A percentile compares a stretch with the other conserved stretches of the same genome.
Conservation (phyloP, 1,139 yeast genomes). For the Kodamaea alishanica region DNA sequence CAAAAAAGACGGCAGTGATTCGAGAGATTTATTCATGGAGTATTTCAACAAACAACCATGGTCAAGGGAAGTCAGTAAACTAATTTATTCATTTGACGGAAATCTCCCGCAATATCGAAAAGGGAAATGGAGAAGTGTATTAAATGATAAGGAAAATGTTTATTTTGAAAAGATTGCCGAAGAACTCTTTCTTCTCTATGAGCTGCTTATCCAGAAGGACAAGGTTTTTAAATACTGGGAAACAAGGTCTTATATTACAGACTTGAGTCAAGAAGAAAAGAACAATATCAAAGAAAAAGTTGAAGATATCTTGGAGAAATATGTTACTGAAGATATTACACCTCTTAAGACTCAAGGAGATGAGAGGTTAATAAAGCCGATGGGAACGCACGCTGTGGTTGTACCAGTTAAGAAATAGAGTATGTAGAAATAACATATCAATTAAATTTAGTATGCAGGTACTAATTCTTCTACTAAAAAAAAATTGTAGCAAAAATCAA, state of each 20-base stretch:
- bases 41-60: conserved; percentile 21
- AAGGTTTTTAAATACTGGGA: conserved; percentile 52
- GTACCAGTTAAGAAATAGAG: conserved; percentile 7
- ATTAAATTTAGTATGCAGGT: background rate
- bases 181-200: conserved; percentile 32
- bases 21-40: conserved; percentile 10
- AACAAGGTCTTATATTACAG: conserved; percentile 57
- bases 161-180: conserved; percentile 26
- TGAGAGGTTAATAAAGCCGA: conserved; percentile 12
- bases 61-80: conserved; percentile 25
- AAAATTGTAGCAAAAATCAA: conserved; percentile 1
- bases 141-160: conserved; percentile 24
- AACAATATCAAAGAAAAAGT: conserved; percentile 26
- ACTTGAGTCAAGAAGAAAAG: conserved; percentile 37
- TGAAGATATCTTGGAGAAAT: conserved; percentile 19
- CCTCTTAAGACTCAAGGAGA: conserved; percentile 5
- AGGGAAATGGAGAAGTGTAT: conserved; percentile 45
- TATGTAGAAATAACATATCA: background rate
- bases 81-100: conserved; percentile 27
- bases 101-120: conserved; percentile 60
- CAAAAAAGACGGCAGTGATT: background rate
- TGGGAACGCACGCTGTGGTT: conserved; percentile 15
- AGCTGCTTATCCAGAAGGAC: conserved; percentile 26
- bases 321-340: conserved; percentile 12
- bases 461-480: too few relatives aligned